A percentile compares a stretch with the other conserved stretches of the same genome.
These are phyloP conservation scores for Aspergillus viridinutans DNA, from an alignment of 2,329 filamentous ascomycete genomes.

Conservation along the genomic window DNA sequence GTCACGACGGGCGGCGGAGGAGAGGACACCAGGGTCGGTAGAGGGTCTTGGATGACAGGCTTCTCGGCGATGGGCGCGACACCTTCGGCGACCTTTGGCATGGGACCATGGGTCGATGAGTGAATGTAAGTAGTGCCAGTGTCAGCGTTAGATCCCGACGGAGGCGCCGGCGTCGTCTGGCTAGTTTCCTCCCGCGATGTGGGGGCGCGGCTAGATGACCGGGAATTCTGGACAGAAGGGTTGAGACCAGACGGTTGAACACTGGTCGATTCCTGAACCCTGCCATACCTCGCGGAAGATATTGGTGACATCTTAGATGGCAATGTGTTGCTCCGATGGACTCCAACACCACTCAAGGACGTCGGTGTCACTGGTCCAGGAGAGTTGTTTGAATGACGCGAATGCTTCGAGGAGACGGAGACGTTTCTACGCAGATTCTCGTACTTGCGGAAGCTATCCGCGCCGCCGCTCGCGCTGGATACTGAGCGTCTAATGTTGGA, in stretches of 20 bases:
- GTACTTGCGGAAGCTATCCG: slow-evolving; percentile 78
- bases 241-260: slow-evolving; percentile 39
- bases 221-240: slow-evolving; percentile 27
- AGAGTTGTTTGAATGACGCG: slow-evolving; percentile 66
- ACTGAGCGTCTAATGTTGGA: slow-evolving; percentile 64
- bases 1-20: slow-evolving; percentile 45
- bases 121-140: slow-evolving; percentile 25
- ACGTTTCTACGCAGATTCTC: slow-evolving; percentile 77
- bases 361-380: slow-evolving; percentile 63
- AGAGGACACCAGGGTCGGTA: slow-evolving; percentile 42
- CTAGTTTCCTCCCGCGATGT: slow-evolving; percentile 17
- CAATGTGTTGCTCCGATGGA: slow-evolving; percentile 84
- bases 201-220: slow-evolving; percentile 27
- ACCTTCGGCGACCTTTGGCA: slow-evolving; percentile 20
- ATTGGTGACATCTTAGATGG: slow-evolving; percentile 85
- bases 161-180: slow-evolving; percentile 5
- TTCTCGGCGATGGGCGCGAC: slow-evolving; percentile 11
- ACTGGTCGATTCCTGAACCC: slow-evolving; percentile 49
- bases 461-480: slow-evolving; percentile 83
- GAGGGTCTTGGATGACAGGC: slow-evolving; percentile 37
- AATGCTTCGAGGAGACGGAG: slow-evolving; percentile 86
- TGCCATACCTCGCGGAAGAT: slow-evolving; percentile 62
- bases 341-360: slow-evolving; percentile 52
- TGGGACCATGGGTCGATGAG: slow-evolving; percentile 30
- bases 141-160: slow-evolving; percentile 7